phyloP scores from a whole-genome alignment of 306 rosid species.

The Lathyrus tuberosus region DNA sequence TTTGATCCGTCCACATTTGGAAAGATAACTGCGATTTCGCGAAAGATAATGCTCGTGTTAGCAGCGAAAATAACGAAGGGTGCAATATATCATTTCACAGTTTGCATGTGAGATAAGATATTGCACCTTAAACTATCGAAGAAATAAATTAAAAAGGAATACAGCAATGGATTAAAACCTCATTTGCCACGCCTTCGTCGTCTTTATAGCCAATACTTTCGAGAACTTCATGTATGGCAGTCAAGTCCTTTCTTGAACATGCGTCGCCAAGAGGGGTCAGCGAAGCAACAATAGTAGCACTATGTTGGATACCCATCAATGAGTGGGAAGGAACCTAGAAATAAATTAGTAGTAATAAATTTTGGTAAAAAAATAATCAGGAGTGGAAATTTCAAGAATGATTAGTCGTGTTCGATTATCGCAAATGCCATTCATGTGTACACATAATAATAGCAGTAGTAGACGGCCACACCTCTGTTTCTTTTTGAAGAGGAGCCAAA shows the following conservation, averaged over 20 bases:
- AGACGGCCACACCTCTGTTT: constrained; percentile 61
- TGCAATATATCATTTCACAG: neutral
- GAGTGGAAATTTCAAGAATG: constrained; percentile 11
- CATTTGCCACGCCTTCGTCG: constrained; percentile 76
- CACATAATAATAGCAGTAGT: too few species aligned
- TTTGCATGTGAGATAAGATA: neutral
- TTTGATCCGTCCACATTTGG: constrained; percentile 81
- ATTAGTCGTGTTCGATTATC: neutral
- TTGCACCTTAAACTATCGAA: neutral
- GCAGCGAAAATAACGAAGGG: neutral
- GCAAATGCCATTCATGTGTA: neutral
- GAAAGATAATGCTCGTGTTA: constrained; percentile 29
- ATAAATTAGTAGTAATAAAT: neutral
- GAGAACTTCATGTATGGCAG: constrained; percentile 77
- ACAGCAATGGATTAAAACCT: constrained; percentile 45
- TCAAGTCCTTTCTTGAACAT: constrained; percentile 77
- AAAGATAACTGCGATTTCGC: constrained; percentile 59
- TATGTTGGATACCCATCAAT: constrained; percentile 71
- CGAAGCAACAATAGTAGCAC: constrained; percentile 53
- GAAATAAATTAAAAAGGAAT: neutral
- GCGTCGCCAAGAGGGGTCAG: constrained; percentile 79
- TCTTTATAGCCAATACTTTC: constrained; percentile 69
- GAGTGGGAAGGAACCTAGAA: constrained; percentile 69
- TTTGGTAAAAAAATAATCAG: constrained; percentile 5
- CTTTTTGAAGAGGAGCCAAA: constrained; percentile 77